Evolutionary conservation across 2,329 filamentous ascomycete species (phyloP).

Genomic region (Lasiodiplodia citricola): DNA sequence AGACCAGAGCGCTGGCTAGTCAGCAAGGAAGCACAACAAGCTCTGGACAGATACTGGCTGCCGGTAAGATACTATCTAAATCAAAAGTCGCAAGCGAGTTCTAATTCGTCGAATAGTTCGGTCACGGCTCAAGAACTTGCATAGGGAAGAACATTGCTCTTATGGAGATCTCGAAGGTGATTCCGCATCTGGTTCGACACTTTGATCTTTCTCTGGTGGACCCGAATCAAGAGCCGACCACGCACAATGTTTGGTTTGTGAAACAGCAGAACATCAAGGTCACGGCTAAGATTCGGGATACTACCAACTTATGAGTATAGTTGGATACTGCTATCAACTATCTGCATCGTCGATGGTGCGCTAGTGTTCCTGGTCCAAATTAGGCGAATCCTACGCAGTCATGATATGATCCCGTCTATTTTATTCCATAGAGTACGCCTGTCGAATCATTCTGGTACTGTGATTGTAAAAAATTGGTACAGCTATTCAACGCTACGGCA

Average conservation of each 20-base stretch:
- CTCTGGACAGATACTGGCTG: constrained; percentile 4
- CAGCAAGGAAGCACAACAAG: background rate
- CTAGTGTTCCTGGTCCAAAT: too few species aligned
- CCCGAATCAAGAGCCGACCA: background rate
- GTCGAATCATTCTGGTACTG: too few species aligned
- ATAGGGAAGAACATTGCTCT: constrained; percentile 44
- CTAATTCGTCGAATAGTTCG: constrained; percentile 41
- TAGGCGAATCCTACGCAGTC: too few species aligned
- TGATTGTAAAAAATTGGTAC: too few species aligned
- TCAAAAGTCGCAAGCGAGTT: too few species aligned
- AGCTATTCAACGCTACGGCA: too few species aligned
- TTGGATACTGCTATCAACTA: too few species aligned
- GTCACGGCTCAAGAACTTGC: constrained; percentile 46
- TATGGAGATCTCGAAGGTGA: constrained; percentile 44
- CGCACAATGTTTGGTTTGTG: constrained; percentile 13
- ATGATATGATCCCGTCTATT: too few species aligned
- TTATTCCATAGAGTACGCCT: too few species aligned
- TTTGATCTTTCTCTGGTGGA: background rate
- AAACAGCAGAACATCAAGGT: background rate
- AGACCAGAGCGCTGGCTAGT: constrained; percentile 35
- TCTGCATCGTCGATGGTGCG: too few species aligned
- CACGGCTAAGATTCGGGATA: constrained; percentile 36
- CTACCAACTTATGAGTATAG: constrained; percentile 39
- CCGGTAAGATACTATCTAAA: background rate
- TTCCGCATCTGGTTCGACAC: constrained; percentile 31